Conservation (phyloP, 2,329 filamentous ascomycete genomes). For the Scedosporium boydii region DNA sequence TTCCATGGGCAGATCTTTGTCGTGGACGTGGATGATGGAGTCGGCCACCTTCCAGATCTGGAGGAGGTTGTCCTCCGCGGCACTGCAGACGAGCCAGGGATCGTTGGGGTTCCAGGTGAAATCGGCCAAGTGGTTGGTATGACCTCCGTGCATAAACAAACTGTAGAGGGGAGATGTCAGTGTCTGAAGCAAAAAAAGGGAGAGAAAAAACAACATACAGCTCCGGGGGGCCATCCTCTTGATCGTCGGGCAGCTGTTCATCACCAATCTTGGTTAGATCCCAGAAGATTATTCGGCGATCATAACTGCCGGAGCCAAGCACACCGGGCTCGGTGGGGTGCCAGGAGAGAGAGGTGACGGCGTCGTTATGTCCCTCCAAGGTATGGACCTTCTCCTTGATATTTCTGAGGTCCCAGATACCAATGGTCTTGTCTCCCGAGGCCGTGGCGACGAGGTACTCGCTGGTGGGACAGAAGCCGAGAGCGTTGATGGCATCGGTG, state of each 20-base stretch:
- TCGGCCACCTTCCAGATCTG: slow-evolving; percentile 89
- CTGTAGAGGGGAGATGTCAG: slow-evolving; percentile 31
- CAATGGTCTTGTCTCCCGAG: slow-evolving; percentile 90
- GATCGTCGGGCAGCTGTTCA: slow-evolving; percentile 90
- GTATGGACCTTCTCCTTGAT: slow-evolving; percentile 84
- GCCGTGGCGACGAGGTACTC: slow-evolving; percentile 87
- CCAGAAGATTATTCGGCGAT: slow-evolving; percentile 93
- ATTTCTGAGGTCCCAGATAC: slow-evolving; percentile 89
- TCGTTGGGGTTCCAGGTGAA: slow-evolving; percentile 98
- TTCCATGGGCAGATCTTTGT: slow-evolving; percentile 65
- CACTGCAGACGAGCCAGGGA: slow-evolving; percentile 91
- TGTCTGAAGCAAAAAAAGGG: not conserved
- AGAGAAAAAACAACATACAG: slow-evolving; percentile 49
- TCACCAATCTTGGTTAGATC: slow-evolving; percentile 86
- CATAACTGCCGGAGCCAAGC: slow-evolving; percentile 84
- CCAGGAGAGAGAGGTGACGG: slow-evolving; percentile 89
- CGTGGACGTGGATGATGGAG: slow-evolving; percentile 69
- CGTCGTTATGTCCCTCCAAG: slow-evolving; percentile 78
- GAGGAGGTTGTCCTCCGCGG: slow-evolving; percentile 91
- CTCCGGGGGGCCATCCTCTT: slow-evolving; percentile 89
- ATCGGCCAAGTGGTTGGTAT: slow-evolving; percentile 93
- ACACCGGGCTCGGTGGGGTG: slow-evolving; percentile 85
- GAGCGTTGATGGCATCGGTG: slow-evolving; percentile 86
- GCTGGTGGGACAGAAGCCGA: slow-evolving; percentile 88
- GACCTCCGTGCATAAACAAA: slow-evolving; percentile 96